Evolutionary conservation across 2,329 filamentous ascomycete species (phyloP), one percentile per base, ranked within the genome.

Genomic region (Aspergillus sp.): DNA sequence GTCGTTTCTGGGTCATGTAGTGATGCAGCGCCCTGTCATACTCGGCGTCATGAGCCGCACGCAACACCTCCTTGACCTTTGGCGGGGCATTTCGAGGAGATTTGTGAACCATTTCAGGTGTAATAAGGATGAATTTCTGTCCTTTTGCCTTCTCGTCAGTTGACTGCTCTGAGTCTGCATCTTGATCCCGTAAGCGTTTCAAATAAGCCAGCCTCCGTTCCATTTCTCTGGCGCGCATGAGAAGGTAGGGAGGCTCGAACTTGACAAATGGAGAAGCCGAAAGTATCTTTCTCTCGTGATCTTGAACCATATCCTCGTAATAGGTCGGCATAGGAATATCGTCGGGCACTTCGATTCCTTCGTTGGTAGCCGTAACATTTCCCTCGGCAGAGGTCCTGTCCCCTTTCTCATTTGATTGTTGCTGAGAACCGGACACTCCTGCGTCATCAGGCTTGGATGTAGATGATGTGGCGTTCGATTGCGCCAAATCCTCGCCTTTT

Each of bases 251-350:
- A 61, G 93, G 88, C 53, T 86, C 85, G 61, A 97, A 98, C 60
- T 88, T 91, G 54, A 98, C 93, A 62, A 95, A 97, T 0, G 93
- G 93, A 0, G 93, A 98, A 1, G 89, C 88, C 1, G 94, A 98
- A 4, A 98, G 73, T 40, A 98, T 85, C 61, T 91, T 94, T 4
- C 89, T 95, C 60, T 94, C 82, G 59, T 94, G 89, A 58, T 94
- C 91, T 48, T 88, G 83, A 34, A 97, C 89, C 77, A 96, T 88
- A 62, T 95, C 88, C 62, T 90, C 90, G 63, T 97, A 97, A 60
- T 90, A 95, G 0, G 87, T 94, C 3, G 91, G 88, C 73, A 88
- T 86, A 1, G 88, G 86, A 36, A 88, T 75, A 62, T 91, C 85
- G 56, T 91, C 86, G 3, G 84, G 84, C 4, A 87, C 76, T 40